Evolutionary conservation across 2,329 filamentous ascomycete genomes (phyloP).

Genomic region (Trichoderma polysporum): DNA sequence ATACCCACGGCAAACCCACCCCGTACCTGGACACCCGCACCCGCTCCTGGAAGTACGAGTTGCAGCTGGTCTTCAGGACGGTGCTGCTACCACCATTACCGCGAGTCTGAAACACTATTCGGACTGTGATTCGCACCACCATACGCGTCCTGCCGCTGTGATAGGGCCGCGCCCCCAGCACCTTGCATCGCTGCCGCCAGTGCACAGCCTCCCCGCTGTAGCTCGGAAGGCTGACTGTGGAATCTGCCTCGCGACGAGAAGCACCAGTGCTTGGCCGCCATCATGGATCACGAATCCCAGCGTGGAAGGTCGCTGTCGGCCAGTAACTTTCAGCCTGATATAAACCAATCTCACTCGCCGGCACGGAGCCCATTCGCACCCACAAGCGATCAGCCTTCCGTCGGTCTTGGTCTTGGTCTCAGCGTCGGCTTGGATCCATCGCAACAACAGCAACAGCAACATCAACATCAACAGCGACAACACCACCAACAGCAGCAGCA

Average conservation of each 20-base stretch:
- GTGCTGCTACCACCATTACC: neutral
- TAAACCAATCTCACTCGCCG: conserved; percentile 67
- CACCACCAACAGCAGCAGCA: conserved; percentile 38
- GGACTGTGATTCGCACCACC: conserved; percentile 19
- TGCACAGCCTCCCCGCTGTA: conserved; percentile 39
- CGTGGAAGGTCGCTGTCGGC: conserved; percentile 62
- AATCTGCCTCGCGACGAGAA: conserved; percentile 43
- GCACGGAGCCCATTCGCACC: conserved; percentile 56
- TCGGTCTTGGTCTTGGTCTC: conserved; percentile 50
- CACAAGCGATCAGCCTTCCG: conserved; percentile 35
- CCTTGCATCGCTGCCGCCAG: conserved; percentile 26
- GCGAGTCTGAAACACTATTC: conserved; percentile 18
- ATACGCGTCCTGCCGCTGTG: conserved; percentile 21
- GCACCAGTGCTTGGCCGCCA: conserved; percentile 26
- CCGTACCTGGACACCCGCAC: conserved; percentile 18
- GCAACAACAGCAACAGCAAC: conserved; percentile 36
- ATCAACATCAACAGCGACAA: conserved; percentile 41
- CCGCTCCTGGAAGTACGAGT: conserved; percentile 11
- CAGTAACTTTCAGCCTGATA: conserved; percentile 58
- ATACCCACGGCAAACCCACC: conserved; percentile 18
- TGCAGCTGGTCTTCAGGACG: conserved; percentile 13
- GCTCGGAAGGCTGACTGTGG: conserved; percentile 46
- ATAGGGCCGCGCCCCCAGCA: conserved; percentile 24
- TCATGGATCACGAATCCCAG: conserved; percentile 45
- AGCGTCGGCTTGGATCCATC: conserved; percentile 46